Evolutionary conservation across 1,284 basidiomycete species (phyloP).

Genomic region (Marasmius fiardii): DNA sequence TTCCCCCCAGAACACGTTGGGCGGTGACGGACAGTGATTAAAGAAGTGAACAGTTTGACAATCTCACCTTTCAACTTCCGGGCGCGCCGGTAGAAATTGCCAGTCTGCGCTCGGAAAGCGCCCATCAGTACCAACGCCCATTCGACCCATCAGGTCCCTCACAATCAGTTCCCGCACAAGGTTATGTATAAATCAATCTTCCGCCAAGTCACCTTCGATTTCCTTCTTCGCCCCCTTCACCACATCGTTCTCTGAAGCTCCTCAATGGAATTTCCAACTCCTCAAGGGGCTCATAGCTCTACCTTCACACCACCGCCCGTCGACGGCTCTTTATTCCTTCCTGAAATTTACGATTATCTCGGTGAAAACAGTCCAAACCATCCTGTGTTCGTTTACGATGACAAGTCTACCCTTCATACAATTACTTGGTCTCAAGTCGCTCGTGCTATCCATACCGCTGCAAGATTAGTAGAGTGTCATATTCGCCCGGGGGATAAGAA

Average conservation of each 20-base stretch:
- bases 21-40: neutral
- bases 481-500: slow-evolving; percentile 3
- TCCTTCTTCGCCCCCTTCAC: neutral
- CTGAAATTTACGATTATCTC: slow-evolving; percentile 20
- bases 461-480: neutral
- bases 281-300: slow-evolving; percentile 4
- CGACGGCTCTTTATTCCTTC: slow-evolving; percentile 17
- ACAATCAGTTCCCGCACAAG: neutral
- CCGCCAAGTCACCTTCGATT: neutral
- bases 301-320: slow-evolving; percentile 12
- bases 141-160: neutral
- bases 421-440: slow-evolving; percentile 11
- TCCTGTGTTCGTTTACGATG: slow-evolving; percentile 19
- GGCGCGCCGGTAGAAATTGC: neutral
- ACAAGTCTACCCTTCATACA: neutral
- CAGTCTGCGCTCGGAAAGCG: neutral
- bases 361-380: slow-evolving; percentile 18
- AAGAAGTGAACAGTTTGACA: neutral
- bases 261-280: neutral
- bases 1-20: too few relatives aligned
- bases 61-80: neutral
- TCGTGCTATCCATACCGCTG: slow-evolving; percentile 10
- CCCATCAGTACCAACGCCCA: slow-evolving; percentile 3
- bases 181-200: slow-evolving; percentile 3
- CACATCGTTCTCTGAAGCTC: neutral